A percentile compares a stretch with the other conserved stretches of the same genome.
Evolutionary conservation across 768 basidiomycete species (phyloP).

Genomic region (Mycena venus): DNA sequence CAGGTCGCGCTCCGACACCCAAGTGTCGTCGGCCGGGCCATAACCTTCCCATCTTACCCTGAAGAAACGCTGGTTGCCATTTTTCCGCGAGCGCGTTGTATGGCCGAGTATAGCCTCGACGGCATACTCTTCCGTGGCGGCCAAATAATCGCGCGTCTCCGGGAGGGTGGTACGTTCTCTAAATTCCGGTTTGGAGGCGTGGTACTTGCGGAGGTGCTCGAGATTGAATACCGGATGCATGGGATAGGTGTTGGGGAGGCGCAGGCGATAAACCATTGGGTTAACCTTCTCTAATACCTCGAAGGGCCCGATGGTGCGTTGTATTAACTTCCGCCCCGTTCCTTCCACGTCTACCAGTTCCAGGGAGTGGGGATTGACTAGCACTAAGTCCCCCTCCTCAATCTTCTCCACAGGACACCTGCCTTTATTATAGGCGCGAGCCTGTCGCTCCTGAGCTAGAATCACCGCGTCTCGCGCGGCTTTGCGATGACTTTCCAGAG

Average conservation of each 20-base stretch:
- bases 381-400: background rate
- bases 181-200: background rate
- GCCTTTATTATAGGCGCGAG: background rate
- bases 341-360: background rate
- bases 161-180: background rate
- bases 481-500: background rate
- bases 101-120: background rate
- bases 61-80: background rate
- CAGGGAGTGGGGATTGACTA: background rate
- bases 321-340: background rate
- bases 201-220: background rate
- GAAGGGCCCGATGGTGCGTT: no score
- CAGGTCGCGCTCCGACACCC: background rate
- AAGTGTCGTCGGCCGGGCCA: background rate
- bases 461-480: background rate
- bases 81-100: background rate
- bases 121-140: background rate
- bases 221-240: background rate
- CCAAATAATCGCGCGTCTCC: background rate
- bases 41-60: background rate
- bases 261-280: background rate
- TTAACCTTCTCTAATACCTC: background rate
- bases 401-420: background rate
- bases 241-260: background rate
- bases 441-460: no score